A percentile compares a stretch with the other conserved stretches of the same genome.
phyloP scores from a whole-genome alignment of 371 early-diverging fungal species.

The Neoconidiobolus thromboides region DNA sequence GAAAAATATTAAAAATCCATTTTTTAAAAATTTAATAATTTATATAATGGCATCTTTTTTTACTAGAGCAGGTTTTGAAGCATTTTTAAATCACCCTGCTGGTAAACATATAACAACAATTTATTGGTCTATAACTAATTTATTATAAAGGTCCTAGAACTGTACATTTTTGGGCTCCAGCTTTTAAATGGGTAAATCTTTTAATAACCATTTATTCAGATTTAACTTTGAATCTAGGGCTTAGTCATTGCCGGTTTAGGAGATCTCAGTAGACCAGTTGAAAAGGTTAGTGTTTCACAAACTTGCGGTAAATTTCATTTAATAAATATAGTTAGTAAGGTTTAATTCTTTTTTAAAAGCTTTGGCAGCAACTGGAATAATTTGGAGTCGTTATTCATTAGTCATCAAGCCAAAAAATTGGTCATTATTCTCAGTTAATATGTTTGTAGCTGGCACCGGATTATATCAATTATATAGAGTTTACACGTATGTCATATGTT shows the following conservation, averaged over 20 bases:
- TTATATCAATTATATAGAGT: constrained; percentile 70
- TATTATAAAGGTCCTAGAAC: constrained; percentile 57
- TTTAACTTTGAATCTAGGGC: constrained; percentile 19
- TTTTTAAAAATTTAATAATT: too few species aligned
- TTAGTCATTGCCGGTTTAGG: constrained; percentile 84
- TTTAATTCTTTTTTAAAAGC: constrained; percentile 21
- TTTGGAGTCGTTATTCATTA: constrained; percentile 89
- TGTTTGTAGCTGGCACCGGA: constrained; percentile 82
- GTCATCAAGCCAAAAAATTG: constrained; percentile 87
- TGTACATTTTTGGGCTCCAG: constrained; percentile 77
- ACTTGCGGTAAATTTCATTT: constrained; percentile 31
- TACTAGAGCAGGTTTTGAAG: constrained; percentile 7
- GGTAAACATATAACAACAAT: constrained; percentile 13
- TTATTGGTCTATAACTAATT: neutral
- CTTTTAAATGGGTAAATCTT: constrained; percentile 54
- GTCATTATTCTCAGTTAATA: constrained; percentile 68
- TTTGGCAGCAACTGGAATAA: constrained; percentile 80
- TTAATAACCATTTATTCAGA: constrained; percentile 1
- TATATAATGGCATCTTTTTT: constrained; percentile 1
- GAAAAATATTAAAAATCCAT: too few species aligned
- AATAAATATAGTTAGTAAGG: neutral
- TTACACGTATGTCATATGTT: constrained; percentile 6
- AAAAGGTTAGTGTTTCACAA: constrained; percentile 69
- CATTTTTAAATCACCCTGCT: constrained; percentile 35
- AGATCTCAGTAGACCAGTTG: constrained; percentile 80